Evolutionary conservation across 2,329 filamentous ascomycete species (phyloP), one percentile per base, ranked within the genome.

Genomic region (Talaromyces atroroseus): DNA sequence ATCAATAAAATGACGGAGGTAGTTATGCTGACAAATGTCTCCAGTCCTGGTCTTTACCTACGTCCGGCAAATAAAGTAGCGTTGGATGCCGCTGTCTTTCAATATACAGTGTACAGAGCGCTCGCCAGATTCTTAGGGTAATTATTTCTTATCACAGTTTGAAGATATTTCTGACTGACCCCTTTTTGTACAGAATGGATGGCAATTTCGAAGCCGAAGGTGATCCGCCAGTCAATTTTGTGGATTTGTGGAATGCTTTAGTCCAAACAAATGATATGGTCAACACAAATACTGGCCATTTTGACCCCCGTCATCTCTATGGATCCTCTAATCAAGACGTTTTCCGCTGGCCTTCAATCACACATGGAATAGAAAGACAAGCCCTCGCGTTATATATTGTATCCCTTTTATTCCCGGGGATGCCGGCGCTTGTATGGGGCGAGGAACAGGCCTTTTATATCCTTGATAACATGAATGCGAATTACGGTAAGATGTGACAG

Each of bases 271-370:
- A 83, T 59, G 81, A 83, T 63, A 69, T 83, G 59, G 69, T 78
- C 59, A 83, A 83, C 60, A 72, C 77, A 2, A 78, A 80, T 64
- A 82, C 78, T 6, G 80, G 80, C 38, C 61, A 76, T 49, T 81
- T 82, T 56, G 82, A 84, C 61, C 82, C 82, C 1, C 75, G 82
- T 2, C 81, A 84, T 63, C 76, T 84, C 72, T 83, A 78, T 63
- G 82, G 82, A 44, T 76, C 78, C 4, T 81, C 80, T n/a, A 84
- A 84, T 64, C 82, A 84, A 66, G 82, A 84, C 63, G 80, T 84
- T 8, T 80, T 84, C 60, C 73, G 81, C 47, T 84, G 81, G 81
- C 81, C 81, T 5, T 76, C 78, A 16, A 71, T 83, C 24, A 71
- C 68, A 26, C 75, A 82, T 57, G 81, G 81, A 6, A 79, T 77